Percentiles rank a stretch among this genome's conserved stretches.
phyloP scores from a whole-genome alignment of 164 flowering plant species.

The Liriodendron chinense region DNA sequence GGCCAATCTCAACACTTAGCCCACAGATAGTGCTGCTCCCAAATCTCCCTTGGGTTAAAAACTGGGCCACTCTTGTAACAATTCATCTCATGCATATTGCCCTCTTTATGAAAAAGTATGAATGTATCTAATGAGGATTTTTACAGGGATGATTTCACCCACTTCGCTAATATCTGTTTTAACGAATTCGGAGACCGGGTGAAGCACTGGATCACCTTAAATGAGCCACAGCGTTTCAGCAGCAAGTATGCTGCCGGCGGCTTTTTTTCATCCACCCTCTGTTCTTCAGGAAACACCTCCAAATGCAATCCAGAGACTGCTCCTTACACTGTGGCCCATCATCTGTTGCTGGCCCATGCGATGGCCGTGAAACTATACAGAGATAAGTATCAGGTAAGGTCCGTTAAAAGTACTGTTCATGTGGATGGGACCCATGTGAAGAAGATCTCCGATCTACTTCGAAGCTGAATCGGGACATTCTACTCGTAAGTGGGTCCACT shows the following conservation, averaged over 20 bases:
- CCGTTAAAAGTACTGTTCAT: background rate
- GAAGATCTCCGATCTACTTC: no score
- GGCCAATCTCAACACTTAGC: no score
- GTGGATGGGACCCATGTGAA: no score
- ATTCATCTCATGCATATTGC: no score
- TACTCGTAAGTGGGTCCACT: no score
- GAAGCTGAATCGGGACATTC: no score
- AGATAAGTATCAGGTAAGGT: slow-evolving; percentile 56
- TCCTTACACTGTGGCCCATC: slow-evolving; percentile 63
- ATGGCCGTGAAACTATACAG: slow-evolving; percentile 50
- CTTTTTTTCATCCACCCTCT: slow-evolving; percentile 58
- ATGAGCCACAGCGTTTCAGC: slow-evolving; percentile 50
- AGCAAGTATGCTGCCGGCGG: slow-evolving; percentile 55
- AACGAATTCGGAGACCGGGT: slow-evolving; percentile 46
- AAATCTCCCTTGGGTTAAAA: no score
- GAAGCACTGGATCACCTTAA: slow-evolving; percentile 57
- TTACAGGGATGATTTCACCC: background rate
- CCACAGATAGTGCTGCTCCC: no score
- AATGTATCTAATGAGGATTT: no score
- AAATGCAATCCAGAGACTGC: slow-evolving; percentile 66
- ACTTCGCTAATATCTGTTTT: slow-evolving; percentile 28
- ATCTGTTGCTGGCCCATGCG: slow-evolving; percentile 71
- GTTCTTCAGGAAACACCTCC: no score
- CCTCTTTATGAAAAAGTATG: no score
- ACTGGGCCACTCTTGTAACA: no score